phyloP scores from a whole-genome alignment of 345 rosid genomes.

The thale cress (Arabidopsis thaliana) region DNA sequence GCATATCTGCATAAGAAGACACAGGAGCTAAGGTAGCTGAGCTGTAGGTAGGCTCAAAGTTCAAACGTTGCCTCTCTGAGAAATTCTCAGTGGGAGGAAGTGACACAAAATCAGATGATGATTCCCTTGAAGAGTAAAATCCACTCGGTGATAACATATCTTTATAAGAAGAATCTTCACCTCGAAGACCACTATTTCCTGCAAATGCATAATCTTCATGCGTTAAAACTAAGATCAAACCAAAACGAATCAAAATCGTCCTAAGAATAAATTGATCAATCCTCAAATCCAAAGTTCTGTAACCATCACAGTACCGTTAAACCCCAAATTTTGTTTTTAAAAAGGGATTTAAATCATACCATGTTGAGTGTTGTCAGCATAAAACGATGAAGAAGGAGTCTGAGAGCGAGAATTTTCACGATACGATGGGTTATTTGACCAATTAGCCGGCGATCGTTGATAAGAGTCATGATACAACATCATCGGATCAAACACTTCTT shows the following conservation, averaged over 20 bases:
- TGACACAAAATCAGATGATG: slow-evolving; percentile 44
- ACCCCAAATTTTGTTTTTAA: not conserved
- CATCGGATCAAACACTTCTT: slow-evolving; percentile 37
- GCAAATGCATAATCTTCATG: slow-evolving; percentile 23
- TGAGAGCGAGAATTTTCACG: slow-evolving; percentile 22
- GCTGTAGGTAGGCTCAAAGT: slow-evolving; percentile 42
- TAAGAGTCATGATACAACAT: slow-evolving; percentile 8
- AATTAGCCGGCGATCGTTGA: slow-evolving; percentile 34
- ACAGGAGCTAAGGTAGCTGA: slow-evolving; percentile 43
- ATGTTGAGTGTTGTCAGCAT: slow-evolving; percentile 23
- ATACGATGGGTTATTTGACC: slow-evolving; percentile 26
- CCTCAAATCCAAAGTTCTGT: slow-evolving; percentile 9
- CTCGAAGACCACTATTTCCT: slow-evolving; percentile 50
- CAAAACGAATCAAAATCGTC: not conserved
- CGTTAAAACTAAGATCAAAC: slow-evolving; percentile 15
- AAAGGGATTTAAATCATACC: slow-evolving; percentile 29
- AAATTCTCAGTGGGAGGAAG: slow-evolving; percentile 37
- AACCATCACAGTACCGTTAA: slow-evolving; percentile 7
- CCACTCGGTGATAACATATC: slow-evolving; percentile 44
- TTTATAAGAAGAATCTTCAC: slow-evolving; percentile 42
- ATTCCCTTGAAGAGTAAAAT: slow-evolving; percentile 42
- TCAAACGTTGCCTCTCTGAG: slow-evolving; percentile 44
- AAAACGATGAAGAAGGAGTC: slow-evolving; percentile 25
- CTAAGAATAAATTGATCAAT: not conserved
- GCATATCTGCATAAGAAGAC: slow-evolving; percentile 47